Evolutionary conservation across 208 protist species (phyloP).

Genomic region (Wallacemonas rigidus): DNA sequence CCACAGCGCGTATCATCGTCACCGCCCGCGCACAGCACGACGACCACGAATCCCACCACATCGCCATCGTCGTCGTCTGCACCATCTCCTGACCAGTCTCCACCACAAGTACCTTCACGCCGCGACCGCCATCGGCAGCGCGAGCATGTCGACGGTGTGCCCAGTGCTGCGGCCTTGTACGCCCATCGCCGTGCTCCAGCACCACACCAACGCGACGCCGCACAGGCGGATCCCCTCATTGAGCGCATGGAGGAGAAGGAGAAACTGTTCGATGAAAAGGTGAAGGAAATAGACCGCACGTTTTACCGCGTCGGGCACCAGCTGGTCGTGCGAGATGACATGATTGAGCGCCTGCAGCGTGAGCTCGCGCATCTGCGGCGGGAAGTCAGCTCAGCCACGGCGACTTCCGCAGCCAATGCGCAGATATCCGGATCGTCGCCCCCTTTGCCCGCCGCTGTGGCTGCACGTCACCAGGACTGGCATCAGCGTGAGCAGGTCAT

Average conservation of each 20-base stretch:
- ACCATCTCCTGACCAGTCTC: no score
- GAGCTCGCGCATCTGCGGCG: constrained; percentile 48
- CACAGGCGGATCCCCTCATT: constrained; percentile 40
- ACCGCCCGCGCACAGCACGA: no score
- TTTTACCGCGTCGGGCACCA: constrained; percentile 69
- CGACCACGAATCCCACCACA: background rate
- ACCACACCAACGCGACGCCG: background rate
- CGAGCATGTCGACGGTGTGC: background rate
- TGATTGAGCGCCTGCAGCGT: constrained; percentile 67
- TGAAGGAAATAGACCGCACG: constrained; percentile 76
- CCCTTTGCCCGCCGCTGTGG: background rate
- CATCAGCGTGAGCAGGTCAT: constrained; percentile 4
- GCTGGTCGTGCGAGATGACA: constrained; percentile 59
- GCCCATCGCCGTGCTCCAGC: background rate
- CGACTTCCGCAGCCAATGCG: background rate
- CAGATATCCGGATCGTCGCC: background rate
- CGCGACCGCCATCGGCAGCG: background rate
- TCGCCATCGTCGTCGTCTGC: background rate
- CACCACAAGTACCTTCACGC: no score
- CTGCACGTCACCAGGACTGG: constrained; percentile 1
- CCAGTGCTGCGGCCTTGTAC: constrained; percentile 4
- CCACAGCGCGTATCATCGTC: no score
- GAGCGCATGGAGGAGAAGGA: constrained; percentile 62
- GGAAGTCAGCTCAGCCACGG: constrained; percentile 2
- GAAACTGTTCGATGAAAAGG: constrained; percentile 72